Conservation (phyloP, 2,329 filamentous ascomycete species). For the Paracorniculantispora psalliotae region DNA sequence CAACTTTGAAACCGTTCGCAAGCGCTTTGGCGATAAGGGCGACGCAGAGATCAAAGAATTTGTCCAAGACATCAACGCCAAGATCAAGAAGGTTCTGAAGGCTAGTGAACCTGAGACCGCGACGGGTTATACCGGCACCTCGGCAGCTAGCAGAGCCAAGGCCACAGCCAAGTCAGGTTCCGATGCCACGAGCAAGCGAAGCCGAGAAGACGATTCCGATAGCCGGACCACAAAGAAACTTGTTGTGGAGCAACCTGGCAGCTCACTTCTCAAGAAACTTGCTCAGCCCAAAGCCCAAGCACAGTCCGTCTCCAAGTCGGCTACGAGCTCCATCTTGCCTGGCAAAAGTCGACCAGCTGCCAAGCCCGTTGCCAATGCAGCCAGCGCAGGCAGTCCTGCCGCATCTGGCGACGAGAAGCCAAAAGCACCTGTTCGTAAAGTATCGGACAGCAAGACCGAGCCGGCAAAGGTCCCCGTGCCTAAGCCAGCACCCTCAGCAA, state of each 20-base stretch:
- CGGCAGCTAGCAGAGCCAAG: constrained; percentile 34
- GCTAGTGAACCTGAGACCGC: constrained; percentile 28
- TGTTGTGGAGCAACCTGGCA: constrained; percentile 33
- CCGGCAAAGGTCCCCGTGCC: constrained; percentile 21
- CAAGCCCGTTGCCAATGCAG: constrained; percentile 36
- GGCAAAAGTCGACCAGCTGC: constrained; percentile 42
- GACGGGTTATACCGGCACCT: constrained; percentile 36
- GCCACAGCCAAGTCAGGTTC: constrained; percentile 25
- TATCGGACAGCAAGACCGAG: constrained; percentile 18
- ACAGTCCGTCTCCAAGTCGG: constrained; percentile 25
- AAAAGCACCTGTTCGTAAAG: constrained; percentile 18
- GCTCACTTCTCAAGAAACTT: constrained; percentile 36
- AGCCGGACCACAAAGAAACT: constrained; percentile 38
- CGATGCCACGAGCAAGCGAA: constrained; percentile 30
- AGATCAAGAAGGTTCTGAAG: constrained; percentile 38
- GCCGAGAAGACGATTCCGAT: constrained; percentile 37
- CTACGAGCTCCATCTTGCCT: constrained; percentile 30
- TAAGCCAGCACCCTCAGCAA: constrained; percentile 26
- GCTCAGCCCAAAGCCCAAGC: constrained; percentile 31
- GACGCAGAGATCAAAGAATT: constrained; percentile 59
- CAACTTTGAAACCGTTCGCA: constrained; percentile 61
- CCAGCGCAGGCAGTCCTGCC: constrained; percentile 23
- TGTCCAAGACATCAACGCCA: constrained; percentile 51
- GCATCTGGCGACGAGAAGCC: constrained; percentile 27
- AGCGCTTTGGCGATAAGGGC: constrained; percentile 59